Base-by-base conservation (phyloP, 2,329 filamentous ascomycete genomes). In the Lasiodiplodia sp. region DNA sequence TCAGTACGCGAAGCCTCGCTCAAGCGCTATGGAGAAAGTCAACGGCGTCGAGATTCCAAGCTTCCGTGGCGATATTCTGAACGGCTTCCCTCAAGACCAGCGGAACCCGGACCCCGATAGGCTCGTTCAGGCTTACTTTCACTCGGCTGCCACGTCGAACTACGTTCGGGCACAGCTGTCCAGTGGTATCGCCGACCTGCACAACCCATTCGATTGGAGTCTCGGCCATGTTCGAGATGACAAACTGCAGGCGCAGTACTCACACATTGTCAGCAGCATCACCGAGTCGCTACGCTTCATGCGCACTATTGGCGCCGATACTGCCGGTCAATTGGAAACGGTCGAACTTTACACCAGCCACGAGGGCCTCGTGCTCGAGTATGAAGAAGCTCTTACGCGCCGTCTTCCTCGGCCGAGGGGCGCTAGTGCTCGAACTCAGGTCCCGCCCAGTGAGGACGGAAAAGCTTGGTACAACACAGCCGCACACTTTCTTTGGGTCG, bases 401-500 rank as follows among this genome's bases (percentile, higher is more conserved):
- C 84, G 89, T 25, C 86, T 96, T 69, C 90, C 88, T 71, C 88
- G 89, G 72, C 91, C 91, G 1, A 78, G 81, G 51, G 83, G 83
- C 69, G 80, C 79, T 74, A 78, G 31, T 70, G 75, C 53, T 11
- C 51, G 65, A 18, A 66, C 51, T 70, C 44, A 64, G 5, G 60
- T 52, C n/a, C 71, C 73, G 65, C 2, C 49, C 40, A n/a, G 40
- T 5, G 69, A 75, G 6, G 78, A 81, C 63, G 78, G 80, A 18
- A 88, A 87, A 75, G 89, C 90, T 75, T 96, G 92, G 86, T 98
- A 96, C 83, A 92, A 97, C 81, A 98, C 95, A 0, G 97, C 93
- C 4, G 93, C 93, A 0, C 96, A 99, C 79, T 98, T 99, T 84
- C 87, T 99, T 78, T 99, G 96, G 96, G 96, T 99, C 74, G 96